These are phyloP conservation scores for Salvia sclarea DNA, from an alignment of 305 asterid species.

Conservation along the genomic window DNA sequence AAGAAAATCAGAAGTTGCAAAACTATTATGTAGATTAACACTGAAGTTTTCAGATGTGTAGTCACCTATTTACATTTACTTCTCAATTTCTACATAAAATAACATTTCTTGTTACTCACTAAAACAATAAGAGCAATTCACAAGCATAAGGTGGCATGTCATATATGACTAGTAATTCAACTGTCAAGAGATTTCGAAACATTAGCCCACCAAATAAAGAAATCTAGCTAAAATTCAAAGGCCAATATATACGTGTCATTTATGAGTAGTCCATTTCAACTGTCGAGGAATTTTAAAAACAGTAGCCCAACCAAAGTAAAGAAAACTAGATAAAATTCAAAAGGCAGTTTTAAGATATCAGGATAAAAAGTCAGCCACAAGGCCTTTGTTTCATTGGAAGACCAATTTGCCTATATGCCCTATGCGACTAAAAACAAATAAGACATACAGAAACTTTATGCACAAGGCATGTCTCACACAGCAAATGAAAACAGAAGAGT, in stretches of 20 bases:
- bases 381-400: neutral
- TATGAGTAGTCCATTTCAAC: conserved; percentile 14
- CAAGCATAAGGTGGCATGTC: conserved; percentile 28
- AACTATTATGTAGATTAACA: neutral
- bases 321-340: neutral
- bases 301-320: conserved; percentile 22
- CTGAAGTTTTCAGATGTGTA: neutral
- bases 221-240: neutral
- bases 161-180: conserved; percentile 17
- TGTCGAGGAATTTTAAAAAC: conserved; percentile 6
- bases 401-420: neutral
- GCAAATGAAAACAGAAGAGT: neutral
- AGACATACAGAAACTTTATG: conserved; percentile 9
- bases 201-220: conserved; percentile 10
- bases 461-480: neutral
- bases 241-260: neutral
- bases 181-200: conserved; percentile 9
- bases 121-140: conserved; percentile 1
- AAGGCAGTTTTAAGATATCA: neutral
- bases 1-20: neutral
- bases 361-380: neutral
- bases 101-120: neutral
- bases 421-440: neutral
- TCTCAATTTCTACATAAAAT: neutral
- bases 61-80: neutral